Base-by-base conservation (phyloP, 1,284 basidiomycete species). In the Pseudozyma thailandica region DNA sequence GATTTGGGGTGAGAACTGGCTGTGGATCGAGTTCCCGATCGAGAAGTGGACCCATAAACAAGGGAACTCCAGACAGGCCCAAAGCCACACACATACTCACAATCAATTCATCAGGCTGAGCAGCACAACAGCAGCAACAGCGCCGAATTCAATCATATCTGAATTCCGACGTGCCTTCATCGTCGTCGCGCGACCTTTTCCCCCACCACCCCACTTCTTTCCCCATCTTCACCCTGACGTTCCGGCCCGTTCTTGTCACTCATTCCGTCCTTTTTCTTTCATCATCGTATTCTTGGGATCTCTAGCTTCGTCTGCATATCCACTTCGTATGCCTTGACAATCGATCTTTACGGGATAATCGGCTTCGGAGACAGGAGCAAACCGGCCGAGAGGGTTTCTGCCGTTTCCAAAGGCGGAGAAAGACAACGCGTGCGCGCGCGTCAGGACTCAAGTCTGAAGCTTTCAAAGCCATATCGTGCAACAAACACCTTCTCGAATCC, bases 121-220 rank as follows among this genome's bases (percentile, higher is more conserved):
- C 18, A 4, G 37, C 8, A 8, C 37, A 38, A 13, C 38, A 20
- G 10, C 12, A 12, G 12, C 35, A 20, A n/a, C 37, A 38, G 15
- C 37, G 18, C 3, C 20, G 9, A 4, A 23, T 23, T 23, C 18
- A 41, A 18, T 41, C 18, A 41, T 23, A 10, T 41, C 20, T 9
- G 21, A 41, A 41, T 41, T 25, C 35, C 47, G 35, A 41, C 25
- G 25, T 41, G 48, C 48, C 5, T 21, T 21, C 44, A 20, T 6
- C 13, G 16, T 49, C 63, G 63, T 65, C 56, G 56, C 63, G 51
- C 63, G 63, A 65, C 63, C 63, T 50, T 55, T 55, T 65, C 44
- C 27, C 48, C 39, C 50, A 57, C 62, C 61, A 58, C 35, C 63
- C 50, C 53, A 51, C n/a, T 49, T 46, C 37, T 50, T 42, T 31